phyloP scores from a whole-genome alignment of 192 early-diverging fungal genomes.

The Umbelopsis ramanniana region DNA sequence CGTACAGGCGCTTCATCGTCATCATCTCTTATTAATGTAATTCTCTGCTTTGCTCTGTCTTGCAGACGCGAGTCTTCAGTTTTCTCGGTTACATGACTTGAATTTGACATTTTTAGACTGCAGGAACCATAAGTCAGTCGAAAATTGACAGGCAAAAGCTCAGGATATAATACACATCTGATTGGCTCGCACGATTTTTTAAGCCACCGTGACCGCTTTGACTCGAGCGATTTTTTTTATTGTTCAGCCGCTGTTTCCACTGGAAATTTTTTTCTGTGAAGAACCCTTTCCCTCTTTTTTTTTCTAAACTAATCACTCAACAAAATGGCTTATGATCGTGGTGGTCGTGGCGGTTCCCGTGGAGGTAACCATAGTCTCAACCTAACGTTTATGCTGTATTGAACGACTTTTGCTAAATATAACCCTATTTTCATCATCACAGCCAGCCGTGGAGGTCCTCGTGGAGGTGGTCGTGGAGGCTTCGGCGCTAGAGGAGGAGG shows the following conservation, averaged over 20 bases:
- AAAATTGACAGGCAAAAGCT: not conserved
- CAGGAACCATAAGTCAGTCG: not conserved
- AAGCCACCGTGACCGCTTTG: slow-evolving; percentile 21
- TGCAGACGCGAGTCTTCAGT: not conserved
- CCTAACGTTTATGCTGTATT: not conserved
- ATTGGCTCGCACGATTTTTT: not conserved
- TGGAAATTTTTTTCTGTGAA: slow-evolving; percentile 13
- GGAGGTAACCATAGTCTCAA: slow-evolving; percentile 34
- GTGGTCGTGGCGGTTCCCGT: slow-evolving; percentile 51
- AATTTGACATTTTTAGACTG: not conserved
- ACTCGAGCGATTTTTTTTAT: slow-evolving; percentile 6
- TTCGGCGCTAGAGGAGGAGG: slow-evolving; percentile 48
- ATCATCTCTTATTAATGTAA: not conserved
- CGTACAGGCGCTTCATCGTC: not conserved
- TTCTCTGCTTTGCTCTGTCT: slow-evolving; percentile 1
- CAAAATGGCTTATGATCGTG: slow-evolving; percentile 29
- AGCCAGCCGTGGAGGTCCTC: slow-evolving; percentile 11
- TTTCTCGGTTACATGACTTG: not conserved
- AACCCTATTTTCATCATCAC: not conserved
- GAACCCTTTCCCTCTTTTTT: slow-evolving; percentile 21
- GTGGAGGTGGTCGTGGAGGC: slow-evolving; percentile 40
- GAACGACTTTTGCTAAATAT: not conserved
- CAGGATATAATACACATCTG: too few relatives aligned
- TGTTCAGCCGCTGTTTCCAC: not conserved
- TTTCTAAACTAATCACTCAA: slow-evolving; percentile 6